A percentile compares a stretch with the other conserved stretches of the same genome.
Conservation (phyloP, 169 alveolate genomes). For the Eimeria necatrix region DNA sequence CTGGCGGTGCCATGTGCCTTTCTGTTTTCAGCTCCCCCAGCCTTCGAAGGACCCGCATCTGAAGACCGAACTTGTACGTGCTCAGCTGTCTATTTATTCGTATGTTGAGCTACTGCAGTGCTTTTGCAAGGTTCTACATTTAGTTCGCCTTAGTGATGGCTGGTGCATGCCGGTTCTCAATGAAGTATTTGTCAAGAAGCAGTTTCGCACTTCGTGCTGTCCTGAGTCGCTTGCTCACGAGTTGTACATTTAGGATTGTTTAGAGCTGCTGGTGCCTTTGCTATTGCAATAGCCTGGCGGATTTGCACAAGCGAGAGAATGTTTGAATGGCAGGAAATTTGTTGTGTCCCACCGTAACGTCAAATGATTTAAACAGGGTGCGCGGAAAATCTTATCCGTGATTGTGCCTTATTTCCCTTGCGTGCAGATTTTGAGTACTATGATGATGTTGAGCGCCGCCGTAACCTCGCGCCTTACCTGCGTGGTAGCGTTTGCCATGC, state of each 20-base stretch:
- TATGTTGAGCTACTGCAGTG: neutral
- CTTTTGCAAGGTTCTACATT: no score
- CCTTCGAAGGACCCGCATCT: neutral
- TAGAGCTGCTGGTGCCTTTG: neutral
- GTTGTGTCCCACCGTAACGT: neutral
- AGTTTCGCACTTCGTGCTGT: no score
- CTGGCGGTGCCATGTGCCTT: neutral
- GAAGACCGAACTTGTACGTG: neutral
- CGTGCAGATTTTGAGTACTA: neutral
- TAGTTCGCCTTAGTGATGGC: no score
- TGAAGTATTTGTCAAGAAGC: no score
- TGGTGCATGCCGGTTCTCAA: no score
- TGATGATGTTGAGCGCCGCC: slow-evolving; percentile 30
- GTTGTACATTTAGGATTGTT: neutral
- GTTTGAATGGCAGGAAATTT: neutral
- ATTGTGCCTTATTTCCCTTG: neutral
- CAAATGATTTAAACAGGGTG: neutral
- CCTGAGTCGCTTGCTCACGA: no score
- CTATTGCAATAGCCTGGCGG: neutral
- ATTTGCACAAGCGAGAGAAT: neutral
- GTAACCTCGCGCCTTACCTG: slow-evolving; percentile 9
- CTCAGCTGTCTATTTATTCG: neutral
- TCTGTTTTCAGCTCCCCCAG: slow-evolving; percentile 22
- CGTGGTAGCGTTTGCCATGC: neutral
- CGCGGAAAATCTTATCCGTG: neutral